A percentile compares a stretch with the other conserved stretches of the same genome.
phyloP scores from a whole-genome alignment of 257 asterid species.

The Nicotiana attenuata region DNA sequence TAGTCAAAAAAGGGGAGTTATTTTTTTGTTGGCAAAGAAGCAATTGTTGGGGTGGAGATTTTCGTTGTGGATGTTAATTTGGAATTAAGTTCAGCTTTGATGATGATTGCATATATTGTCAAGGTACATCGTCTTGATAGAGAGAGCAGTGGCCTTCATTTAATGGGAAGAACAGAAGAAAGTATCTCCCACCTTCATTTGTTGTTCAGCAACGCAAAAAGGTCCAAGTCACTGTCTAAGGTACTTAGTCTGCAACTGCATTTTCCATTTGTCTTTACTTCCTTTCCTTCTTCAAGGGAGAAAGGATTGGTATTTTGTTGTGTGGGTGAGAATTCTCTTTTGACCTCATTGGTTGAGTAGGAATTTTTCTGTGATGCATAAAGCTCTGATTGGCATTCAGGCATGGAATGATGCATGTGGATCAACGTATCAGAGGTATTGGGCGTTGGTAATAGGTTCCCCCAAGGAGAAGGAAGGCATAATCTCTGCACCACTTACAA shows the following conservation, averaged over 20 bases:
- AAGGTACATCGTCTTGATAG: constrained; percentile 96
- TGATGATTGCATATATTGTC: constrained; percentile 3
- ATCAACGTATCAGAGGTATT: constrained; percentile 59
- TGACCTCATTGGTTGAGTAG: neutral
- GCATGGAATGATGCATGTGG: constrained; percentile 66
- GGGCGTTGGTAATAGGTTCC: constrained; percentile 91
- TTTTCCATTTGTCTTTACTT: neutral
- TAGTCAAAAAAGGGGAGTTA: neutral
- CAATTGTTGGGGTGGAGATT: neutral
- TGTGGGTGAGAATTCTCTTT: neutral
- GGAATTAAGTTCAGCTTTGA: neutral
- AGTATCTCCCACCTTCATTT: constrained; percentile 75
- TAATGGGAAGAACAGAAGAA: constrained; percentile 87
- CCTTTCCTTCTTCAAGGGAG: neutral
- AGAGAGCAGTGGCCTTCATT: constrained; percentile 88
- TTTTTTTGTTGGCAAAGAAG: neutral
- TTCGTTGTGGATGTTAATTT: neutral
- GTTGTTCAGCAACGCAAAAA: constrained; percentile 57
- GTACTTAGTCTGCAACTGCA: constrained; percentile 29
- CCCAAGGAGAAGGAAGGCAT: constrained; percentile 87
- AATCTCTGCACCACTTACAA: constrained; percentile 65
- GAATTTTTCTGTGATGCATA: neutral
- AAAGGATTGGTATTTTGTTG: neutral
- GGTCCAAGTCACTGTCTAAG: constrained; percentile 52
- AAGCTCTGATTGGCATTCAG: constrained; percentile 29